These are phyloP conservation scores for Paraphoma sp. DNA, from an alignment of 2,329 filamentous ascomycete genomes.

Conservation along the genomic window DNA sequence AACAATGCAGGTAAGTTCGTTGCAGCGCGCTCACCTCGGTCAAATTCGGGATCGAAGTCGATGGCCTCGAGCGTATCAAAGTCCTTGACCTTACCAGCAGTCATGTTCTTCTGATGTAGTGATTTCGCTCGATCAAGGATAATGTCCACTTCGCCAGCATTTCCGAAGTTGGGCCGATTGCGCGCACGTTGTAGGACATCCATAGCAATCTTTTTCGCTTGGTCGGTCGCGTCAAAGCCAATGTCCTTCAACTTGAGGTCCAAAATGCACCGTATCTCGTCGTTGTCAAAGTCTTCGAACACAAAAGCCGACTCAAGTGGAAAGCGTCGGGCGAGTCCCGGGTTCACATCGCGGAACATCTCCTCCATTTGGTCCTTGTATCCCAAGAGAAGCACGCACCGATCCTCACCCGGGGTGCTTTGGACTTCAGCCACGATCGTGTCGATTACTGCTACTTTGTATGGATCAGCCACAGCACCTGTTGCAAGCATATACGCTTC, in stretches of 20 bases:
- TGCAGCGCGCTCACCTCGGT: constrained; percentile 56
- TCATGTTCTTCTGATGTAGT: constrained; percentile 55
- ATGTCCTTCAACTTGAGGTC: constrained; percentile 67
- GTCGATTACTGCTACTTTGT: constrained; percentile 71
- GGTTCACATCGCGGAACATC: constrained; percentile 79
- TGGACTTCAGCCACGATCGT: constrained; percentile 78
- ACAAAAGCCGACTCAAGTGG: constrained; percentile 67
- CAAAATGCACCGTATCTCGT: constrained; percentile 66
- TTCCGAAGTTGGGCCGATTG: constrained; percentile 72
- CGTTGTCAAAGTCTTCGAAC: constrained; percentile 72
- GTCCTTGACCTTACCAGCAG: constrained; percentile 28
- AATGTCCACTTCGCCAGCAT: constrained; percentile 77
- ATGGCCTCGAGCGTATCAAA: constrained; percentile 48
- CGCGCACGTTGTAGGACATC: constrained; percentile 67
- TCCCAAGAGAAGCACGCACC: constrained; percentile 74
- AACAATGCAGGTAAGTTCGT: constrained; percentile 63
- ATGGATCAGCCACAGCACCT: constrained; percentile 53
- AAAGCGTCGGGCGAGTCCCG: constrained; percentile 71
- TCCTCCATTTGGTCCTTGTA: constrained; percentile 73
- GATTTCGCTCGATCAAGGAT: constrained; percentile 65
- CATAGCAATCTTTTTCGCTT: constrained; percentile 60
- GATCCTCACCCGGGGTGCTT: constrained; percentile 71
- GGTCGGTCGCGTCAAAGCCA: constrained; percentile 59
- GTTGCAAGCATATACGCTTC: constrained; percentile 74
- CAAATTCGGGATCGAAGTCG: constrained; percentile 68